phyloP scores from a whole-genome alignment of 2,329 filamentous ascomycete genomes.

The Boeremia lycopersici region DNA sequence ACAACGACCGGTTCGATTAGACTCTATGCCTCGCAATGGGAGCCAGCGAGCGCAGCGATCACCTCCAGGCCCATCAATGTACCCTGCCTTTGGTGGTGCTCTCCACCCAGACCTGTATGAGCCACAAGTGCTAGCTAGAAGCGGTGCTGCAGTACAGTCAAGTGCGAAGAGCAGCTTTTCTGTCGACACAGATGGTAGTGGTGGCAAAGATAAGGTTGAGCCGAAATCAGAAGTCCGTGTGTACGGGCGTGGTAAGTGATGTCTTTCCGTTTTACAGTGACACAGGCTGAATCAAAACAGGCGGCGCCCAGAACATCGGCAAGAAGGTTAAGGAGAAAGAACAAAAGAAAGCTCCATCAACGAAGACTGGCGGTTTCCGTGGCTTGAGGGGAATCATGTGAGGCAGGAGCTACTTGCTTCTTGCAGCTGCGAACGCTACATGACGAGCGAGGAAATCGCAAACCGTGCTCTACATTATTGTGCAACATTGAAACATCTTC shows the following conservation, averaged over 20 bases:
- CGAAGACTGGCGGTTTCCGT: constrained; percentile 48
- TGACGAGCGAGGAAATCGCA: background rate
- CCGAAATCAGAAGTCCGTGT: constrained; percentile 58
- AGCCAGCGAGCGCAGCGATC: constrained; percentile 26
- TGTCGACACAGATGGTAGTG: constrained; percentile 44
- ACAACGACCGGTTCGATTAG: constrained; percentile 33
- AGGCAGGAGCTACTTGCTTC: background rate
- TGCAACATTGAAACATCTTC: no score
- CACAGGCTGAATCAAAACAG: constrained; percentile 45
- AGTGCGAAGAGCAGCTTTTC: constrained; percentile 51
- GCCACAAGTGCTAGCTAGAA: constrained; percentile 15
- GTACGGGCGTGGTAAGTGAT: constrained; percentile 60
- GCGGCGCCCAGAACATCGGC: constrained; percentile 60
- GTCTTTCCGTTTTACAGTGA: background rate
- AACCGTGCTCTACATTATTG: background rate
- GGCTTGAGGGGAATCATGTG: constrained; percentile 50
- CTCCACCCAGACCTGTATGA: constrained; percentile 39
- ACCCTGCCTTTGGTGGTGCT: constrained; percentile 32
- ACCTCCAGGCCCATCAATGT: constrained; percentile 27
- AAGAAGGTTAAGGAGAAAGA: constrained; percentile 60
- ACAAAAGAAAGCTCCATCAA: constrained; percentile 51
- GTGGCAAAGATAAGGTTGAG: constrained; percentile 52
- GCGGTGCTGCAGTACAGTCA: constrained; percentile 24
- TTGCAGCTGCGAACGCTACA: background rate
- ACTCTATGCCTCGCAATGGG: constrained; percentile 32